Conservation (phyloP, 768 basidiomycete species). For the Cubamyces sp. region DNA sequence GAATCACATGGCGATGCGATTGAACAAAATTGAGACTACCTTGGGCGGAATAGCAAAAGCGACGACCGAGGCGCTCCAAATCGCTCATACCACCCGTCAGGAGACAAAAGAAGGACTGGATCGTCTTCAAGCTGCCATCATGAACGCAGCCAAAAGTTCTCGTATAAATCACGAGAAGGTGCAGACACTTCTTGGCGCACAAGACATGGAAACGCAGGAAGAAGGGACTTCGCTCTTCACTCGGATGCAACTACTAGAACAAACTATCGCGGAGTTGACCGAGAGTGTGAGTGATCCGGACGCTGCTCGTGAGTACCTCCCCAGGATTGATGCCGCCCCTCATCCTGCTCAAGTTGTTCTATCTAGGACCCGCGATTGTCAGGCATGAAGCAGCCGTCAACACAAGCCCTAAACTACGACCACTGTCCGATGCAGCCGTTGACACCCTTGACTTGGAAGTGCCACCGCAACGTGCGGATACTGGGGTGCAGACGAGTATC, state of each 20-base stretch:
- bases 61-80: slow-evolving; percentile 1
- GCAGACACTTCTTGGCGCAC: slow-evolving; percentile 5
- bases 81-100: slow-evolving; percentile 1
- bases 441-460: neutral
- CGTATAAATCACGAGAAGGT: slow-evolving; percentile 6
- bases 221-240: slow-evolving; percentile 3
- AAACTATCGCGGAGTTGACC: slow-evolving; percentile 16
- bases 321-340: neutral
- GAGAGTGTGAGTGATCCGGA: slow-evolving; percentile 25
- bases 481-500: neutral
- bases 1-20: neutral
- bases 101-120: slow-evolving; percentile 19
- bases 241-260: slow-evolving; percentile 15
- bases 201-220: neutral
- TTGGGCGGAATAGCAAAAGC: slow-evolving; percentile 2
- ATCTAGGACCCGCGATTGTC: slow-evolving; percentile 6
- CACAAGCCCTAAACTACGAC: slow-evolving; percentile 1
- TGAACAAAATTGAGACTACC: slow-evolving; percentile 8
- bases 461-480: neutral
- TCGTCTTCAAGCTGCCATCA: slow-evolving; percentile 5
- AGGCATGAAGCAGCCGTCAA: slow-evolving; percentile 20
- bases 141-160: slow-evolving; percentile 4
- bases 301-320: slow-evolving; percentile 14
- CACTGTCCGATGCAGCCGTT: slow-evolving; percentile 2
- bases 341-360: neutral